Base-by-base conservation (phyloP, 2,329 filamentous ascomycete species). In the Hypocreales sp. region DNA sequence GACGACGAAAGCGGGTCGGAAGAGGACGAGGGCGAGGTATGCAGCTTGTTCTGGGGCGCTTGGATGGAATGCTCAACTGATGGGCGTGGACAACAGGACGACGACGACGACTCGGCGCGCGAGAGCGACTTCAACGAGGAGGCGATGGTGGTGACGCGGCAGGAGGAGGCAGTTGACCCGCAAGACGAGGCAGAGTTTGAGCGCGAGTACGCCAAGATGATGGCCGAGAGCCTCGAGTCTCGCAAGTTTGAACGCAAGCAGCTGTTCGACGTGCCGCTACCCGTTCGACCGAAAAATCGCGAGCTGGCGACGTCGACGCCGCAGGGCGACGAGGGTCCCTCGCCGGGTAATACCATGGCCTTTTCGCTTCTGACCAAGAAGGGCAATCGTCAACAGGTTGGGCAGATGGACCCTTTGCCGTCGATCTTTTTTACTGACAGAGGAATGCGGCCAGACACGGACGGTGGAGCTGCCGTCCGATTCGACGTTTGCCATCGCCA, bases 101-200 rank as follows among this genome's bases (percentile, higher is more conserved):
- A 53, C 19, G 56, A 61, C 22, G 56, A 60, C 7, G 53, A 55
- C 10, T 69, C 64, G 4, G 56, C 57, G 19, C 48, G 58, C 21
- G 69, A 69, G 20, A 76, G 66, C 17, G 75, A 76, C 22, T 79
- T 77, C 8, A 77, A 81, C 33, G 84, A 94, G 36, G 86, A 95
- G 48, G 73, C 80, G 15, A 92, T 95, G 39, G 70, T 94, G 23
- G 87, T 98, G 25, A 92, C 83, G 24, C 75, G 86, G 33, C 78
- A 87, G 44, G 81, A 93, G 49, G 83, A 94, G 47, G 72, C 87
- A 41, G 67, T 86, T 31, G 86, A 98, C 39, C 86, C 87, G 1
- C 86, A 94, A 55, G 83, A 79, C 22, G 90, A 98, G 45, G 90
- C 87, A 6, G 90, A 98, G 22, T 98, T 98, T 48, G 92, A 98